Base-by-base conservation (phyloP, 106 monocot genomes). In the Agapanthus africanus region DNA sequence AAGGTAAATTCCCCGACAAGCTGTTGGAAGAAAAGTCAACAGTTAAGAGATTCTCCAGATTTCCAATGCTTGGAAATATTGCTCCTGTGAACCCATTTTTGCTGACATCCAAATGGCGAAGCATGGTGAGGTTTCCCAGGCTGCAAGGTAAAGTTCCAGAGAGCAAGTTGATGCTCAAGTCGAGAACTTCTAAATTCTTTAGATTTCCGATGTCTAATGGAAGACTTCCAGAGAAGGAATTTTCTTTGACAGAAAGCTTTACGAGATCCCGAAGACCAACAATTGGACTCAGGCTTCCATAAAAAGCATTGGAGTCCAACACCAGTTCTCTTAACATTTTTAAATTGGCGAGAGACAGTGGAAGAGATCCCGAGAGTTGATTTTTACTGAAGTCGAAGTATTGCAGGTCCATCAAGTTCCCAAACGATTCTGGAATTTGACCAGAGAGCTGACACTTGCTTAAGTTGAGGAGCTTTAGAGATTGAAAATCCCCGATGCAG, bases 1-100 rank as follows among this genome's bases (percentile, higher is more conserved):
- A 68, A 4, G 91, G 81, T 34, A 95, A 41, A 67, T 56, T 22
- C 7, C 91, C 95, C 26, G 76, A 73, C 47, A 95, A 73, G 70
- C 79, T 82, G 73, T 95, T 95, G 66, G 60, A 84, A 23, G 95
- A 95, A 39, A 95, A 71, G 70, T 95, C 95, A 34, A 95, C 41
- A 18, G 91, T 80, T 22, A 79, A 22, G 28, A 95, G 77, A n/a
- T 77, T 82, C 11, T 7, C 40, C 65, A 91, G 65, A 56, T 70
- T 67, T n/a, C 80, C 84, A 74, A 91, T 80, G 54, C 75, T 78
- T 65, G 79, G 62, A 71, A 86, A 80, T 19, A 95, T 79, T 31
- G 79, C 62, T 66, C 95, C 91, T 8, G 66, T 78, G 47, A 95
- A 60, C 19, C 33, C 63, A 65, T 95, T 95, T 19, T 63, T 75